A percentile compares a stretch with the other conserved stretches of the same genome.
phyloP scores from a whole-genome alignment of 1,284 basidiomycete species.

The Singerocomus inundabilis region DNA sequence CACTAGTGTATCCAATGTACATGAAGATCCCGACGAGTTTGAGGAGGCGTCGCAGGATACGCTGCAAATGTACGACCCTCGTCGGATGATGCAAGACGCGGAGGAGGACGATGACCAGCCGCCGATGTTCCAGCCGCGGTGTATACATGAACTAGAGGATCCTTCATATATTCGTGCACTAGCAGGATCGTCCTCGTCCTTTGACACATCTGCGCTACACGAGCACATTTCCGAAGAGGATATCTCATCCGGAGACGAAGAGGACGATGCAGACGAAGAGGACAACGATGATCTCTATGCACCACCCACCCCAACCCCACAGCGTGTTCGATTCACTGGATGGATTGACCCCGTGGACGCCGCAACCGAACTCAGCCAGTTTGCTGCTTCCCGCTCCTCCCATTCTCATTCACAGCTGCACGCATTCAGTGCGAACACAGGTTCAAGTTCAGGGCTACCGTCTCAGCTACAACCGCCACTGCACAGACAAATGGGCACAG shows the following conservation, averaged over 20 bases:
- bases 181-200: constrained; percentile 11
- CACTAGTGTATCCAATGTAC: constrained; percentile 32
- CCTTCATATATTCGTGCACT: constrained; percentile 35
- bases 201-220: constrained; percentile 5
- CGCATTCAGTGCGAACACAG: neutral
- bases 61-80: constrained; percentile 16
- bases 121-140: constrained; percentile 31
- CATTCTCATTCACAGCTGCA: constrained; percentile 6
- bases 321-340: constrained; percentile 48
- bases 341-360: constrained; percentile 54
- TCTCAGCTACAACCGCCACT: neutral
- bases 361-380: constrained; percentile 23
- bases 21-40: constrained; percentile 8
- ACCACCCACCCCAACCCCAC: constrained; percentile 19
- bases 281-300: constrained; percentile 13
- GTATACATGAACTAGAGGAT: constrained; percentile 54
- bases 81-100: constrained; percentile 19
- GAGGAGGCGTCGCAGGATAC: constrained; percentile 21
- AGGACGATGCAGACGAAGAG: constrained; percentile 1
- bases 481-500: neutral
- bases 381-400: constrained; percentile 12
- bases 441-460: neutral
- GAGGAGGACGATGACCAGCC: constrained; percentile 21
- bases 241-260: neutral
- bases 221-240: neutral